Base-by-base conservation (phyloP, 495 filamentous ascomycete species). In the Podospora anserina region DNA sequence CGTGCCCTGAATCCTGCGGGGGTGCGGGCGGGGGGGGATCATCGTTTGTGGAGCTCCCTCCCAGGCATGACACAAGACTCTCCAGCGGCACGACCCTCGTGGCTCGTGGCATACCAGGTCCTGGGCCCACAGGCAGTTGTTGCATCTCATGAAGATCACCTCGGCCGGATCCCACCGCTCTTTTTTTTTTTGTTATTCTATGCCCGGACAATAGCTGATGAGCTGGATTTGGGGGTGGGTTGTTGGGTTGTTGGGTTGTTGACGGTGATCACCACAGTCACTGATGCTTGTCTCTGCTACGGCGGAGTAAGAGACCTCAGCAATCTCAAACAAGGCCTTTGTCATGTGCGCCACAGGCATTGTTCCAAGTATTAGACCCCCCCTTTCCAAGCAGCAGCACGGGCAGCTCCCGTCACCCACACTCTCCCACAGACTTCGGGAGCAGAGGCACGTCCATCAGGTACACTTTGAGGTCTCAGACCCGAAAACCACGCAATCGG, bases 401-500 rank as follows among this genome's bases (percentile, higher is more conserved):
- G 1, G 23, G 23, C 23, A n/a, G 55, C 20, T 57, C 7, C 19
- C 58, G 23, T 23, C 58, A 28, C 61, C 28, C 3, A 3, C 49
- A 20, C 28, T 58, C 59, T 39, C 34, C 34, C 34, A 11, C 34
- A 6, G 34, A 32, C 30, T 32, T 7, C 30, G 30, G 30, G 30
- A 32, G 1, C 7, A 32, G 30, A 32, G 7, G 30, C 30, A 32
- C 23, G 13, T 13, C 7, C 39, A 49, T 49, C 39, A 49, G 39
- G 39, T 49, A 49, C 39, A 18, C 34, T 13, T 16, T 13, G 1
- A 49, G 39, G 39, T 20, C 59, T 32, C 13, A 61, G 23, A 61
- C 59, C 59, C 32, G 54, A 28, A 63, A 30, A 67, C 61, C 68
- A 70, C 68, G 61, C 68, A 61, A 67, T 64, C 68, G 65, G 69